phyloP scores from a whole-genome alignment of 1,284 basidiomycete species.

The Thelephora terrestris region DNA sequence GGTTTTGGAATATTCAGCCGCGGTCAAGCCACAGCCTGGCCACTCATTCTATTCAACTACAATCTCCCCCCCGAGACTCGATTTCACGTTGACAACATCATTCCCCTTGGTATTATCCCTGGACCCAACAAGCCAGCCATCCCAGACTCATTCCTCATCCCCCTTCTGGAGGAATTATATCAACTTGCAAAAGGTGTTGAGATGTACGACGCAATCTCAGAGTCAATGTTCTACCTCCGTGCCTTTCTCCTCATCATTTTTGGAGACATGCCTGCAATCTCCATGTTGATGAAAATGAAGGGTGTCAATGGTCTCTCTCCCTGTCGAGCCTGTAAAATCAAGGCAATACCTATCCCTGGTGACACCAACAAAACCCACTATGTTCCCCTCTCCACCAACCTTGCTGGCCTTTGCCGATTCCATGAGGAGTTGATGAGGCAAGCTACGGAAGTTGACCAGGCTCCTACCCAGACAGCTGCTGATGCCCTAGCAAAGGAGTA shows the following conservation, averaged over 20 bases:
- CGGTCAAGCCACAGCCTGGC: constrained; percentile 30
- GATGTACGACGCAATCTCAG: constrained; percentile 17
- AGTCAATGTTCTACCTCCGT: constrained; percentile 23
- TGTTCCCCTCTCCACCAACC: too few species aligned
- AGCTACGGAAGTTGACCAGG: not conserved
- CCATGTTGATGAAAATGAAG: constrained; percentile 31
- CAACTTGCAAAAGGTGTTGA: too few species aligned
- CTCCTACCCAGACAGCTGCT: too few species aligned
- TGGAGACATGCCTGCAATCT: constrained; percentile 37
- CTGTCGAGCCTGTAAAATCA: constrained; percentile 34
- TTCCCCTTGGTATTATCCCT: constrained; percentile 32
- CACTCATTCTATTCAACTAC: too few species aligned
- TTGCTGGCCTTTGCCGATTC: constrained; percentile 10
- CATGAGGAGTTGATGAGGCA: not conserved
- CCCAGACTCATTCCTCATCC: constrained; percentile 32
- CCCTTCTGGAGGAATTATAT: constrained; percentile 27
- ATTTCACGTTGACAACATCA: constrained; percentile 23
- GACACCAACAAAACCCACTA: too few species aligned
- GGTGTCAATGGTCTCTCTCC: constrained; percentile 30
- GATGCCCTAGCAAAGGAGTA: too few species aligned
- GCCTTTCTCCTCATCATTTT: constrained; percentile 31
- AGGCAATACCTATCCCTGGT: constrained; percentile 24
- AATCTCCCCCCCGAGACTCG: constrained; percentile 28
- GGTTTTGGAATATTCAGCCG: constrained; percentile 31
- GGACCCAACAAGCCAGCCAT: constrained; percentile 33